Evolutionary conservation across 2,329 filamentous ascomycete species (phyloP), one percentile per base, ranked within the genome.

Genomic region (Xylaria sp.): DNA sequence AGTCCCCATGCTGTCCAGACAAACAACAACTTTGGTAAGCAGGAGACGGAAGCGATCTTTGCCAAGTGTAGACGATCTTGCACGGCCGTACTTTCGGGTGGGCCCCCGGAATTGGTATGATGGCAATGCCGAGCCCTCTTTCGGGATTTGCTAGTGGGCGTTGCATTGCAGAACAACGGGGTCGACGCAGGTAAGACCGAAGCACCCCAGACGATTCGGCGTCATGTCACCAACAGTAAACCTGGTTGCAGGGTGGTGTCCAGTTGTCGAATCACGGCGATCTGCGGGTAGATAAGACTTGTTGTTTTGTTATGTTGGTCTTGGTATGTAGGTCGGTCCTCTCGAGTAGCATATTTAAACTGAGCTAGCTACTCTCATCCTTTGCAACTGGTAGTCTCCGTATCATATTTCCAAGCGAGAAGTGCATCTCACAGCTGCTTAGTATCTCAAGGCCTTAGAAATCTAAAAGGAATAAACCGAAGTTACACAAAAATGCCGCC

Each of bases 401-500:
- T 63, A 41, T 63, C 10, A 31, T 57, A 57, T 23, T 28, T 37
- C 57, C 18, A 23, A 67, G 28, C 37, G 34, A 57, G 18, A 46
- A 62, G 60, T 13, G 37, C 46, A 52, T 65, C 23, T 51, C 48
- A 54, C 39, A 9, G n/a, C n/a, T 23, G 48, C 59, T n/a, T 44
- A 41, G 50, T 39, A 13, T 23, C 6, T 62, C 52, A 7, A 58
- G 15, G 58, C 39, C 15, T 8, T 54, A 57, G 44, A 4, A 34
- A 37, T 56, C 15, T 18, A 58, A 65, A 25, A 20, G 41, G 25
- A 31, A 34, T 41, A 39, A 50, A 13, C 41, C 20, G 13, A 52
- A 61, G 57, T 44, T 7, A 48, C 58, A 66, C 65, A 52, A 75
- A 65, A 4, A 79, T 79, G 77, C 69, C 78, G 66, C 69, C 75